A percentile compares a stretch with the other conserved stretches of the same genome.
phyloP scores from a whole-genome alignment of 2,329 filamentous ascomycete genomes.

The Pseudocercospora fijiensis region DNA sequence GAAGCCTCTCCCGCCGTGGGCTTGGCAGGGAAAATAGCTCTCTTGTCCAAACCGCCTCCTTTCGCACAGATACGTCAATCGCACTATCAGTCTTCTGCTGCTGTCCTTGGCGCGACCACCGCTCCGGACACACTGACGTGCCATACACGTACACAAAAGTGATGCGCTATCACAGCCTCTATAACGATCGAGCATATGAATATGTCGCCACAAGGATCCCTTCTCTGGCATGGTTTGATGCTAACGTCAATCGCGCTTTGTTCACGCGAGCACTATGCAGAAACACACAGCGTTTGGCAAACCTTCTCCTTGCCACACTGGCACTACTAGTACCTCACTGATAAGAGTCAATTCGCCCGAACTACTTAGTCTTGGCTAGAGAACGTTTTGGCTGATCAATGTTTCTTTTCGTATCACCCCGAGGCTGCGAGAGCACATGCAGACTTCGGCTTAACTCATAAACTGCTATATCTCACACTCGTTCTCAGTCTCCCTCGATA shows the following conservation, averaged over 20 bases:
- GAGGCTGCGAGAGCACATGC: neutral
- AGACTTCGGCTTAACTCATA: neutral
- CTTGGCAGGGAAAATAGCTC: conserved; percentile 1
- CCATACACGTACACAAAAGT: neutral
- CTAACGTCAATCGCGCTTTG: conserved; percentile 6
- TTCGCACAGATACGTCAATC: conserved; percentile 4
- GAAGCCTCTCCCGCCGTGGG: neutral
- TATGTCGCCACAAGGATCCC: neutral
- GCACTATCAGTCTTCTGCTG: neutral
- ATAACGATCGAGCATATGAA: conserved; percentile 3
- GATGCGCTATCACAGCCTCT: neutral
- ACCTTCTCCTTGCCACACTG: neutral
- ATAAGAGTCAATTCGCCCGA: neutral
- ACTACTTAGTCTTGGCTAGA: neutral
- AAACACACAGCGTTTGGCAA: conserved; percentile 3
- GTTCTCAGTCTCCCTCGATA: neutral
- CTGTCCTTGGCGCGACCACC: neutral
- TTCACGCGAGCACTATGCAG: neutral
- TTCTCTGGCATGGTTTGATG: neutral
- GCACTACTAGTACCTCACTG: neutral
- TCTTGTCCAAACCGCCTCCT: neutral
- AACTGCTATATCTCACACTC: neutral
- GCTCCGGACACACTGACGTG: neutral
- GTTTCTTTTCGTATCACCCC: neutral
- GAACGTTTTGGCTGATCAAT: neutral